Base-by-base conservation (phyloP, 2,329 filamentous ascomycete genomes). In the Xylariaceae sp. region DNA sequence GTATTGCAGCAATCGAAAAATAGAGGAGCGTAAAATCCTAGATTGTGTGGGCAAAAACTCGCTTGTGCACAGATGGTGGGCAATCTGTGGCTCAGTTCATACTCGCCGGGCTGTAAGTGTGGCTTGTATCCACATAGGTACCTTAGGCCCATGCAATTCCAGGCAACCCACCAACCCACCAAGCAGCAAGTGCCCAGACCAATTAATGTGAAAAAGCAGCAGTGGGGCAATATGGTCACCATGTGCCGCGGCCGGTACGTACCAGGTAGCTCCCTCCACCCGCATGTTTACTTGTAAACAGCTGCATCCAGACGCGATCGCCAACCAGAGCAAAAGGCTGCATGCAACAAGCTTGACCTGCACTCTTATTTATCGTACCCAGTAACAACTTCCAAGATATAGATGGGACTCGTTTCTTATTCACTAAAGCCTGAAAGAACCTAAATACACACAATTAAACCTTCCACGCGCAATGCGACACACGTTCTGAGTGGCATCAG, bases 1-100 rank as follows among this genome's bases (percentile, higher is more conserved):
- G 52, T 59, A 55, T 58, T 58, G 50, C 49, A 54, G 42, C 47
- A 50, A 42, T 50, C 55, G 40, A 46, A 62, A 59, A 63, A 61
- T 60, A 56, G 58, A 54, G 50, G 58, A 57, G 56, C 42, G 58
- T 43, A 53, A 60, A 63, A 57, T 54, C 47, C 53, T 32, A 39
- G 55, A 53, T 56, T 63, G 58, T 62, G 60, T 60, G 60, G 60
- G 55, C 42, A 42, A 56, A 60, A 63, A 61, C 55, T 63, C 59
- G 60, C 59, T 61, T 63, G 59, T 55, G 58, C 51, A 55, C 41
- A 47, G 55, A 8, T 20, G 37, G 40, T 16, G 26, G 39, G 21
- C 16, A 26, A 6, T 26, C 11, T 44, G 44, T 26, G 44, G 21
- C 20, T 26, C 37, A 26, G 11, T 15, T 9, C 16, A 4, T 33